phyloP scores from a whole-genome alignment of 2,329 filamentous ascomycete species.

The Annulohypoxylon truncatum region DNA sequence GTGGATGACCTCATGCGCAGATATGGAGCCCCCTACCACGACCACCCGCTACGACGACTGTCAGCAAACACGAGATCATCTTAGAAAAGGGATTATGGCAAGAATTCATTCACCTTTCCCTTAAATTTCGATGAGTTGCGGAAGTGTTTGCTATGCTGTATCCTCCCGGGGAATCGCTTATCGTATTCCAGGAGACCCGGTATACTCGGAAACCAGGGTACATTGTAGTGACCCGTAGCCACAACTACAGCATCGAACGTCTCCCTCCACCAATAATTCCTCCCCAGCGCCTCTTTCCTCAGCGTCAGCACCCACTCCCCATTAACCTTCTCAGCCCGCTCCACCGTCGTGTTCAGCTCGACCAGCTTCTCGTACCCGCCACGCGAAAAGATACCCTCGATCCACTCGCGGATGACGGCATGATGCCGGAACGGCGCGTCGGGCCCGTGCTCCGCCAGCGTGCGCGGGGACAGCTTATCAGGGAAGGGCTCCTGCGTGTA shows the following conservation, averaged over 20 bases:
- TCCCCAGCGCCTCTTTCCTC: constrained; percentile 54
- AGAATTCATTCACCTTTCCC: constrained; percentile 49
- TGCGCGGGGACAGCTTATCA: constrained; percentile 54
- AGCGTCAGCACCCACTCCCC: constrained; percentile 63
- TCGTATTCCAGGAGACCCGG: constrained; percentile 69
- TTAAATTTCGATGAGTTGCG: constrained; percentile 53
- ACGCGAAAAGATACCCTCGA: constrained; percentile 55
- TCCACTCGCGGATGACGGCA: constrained; percentile 63
- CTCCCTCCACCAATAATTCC: constrained; percentile 55
- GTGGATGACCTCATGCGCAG: constrained; percentile 67
- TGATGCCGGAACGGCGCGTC: constrained; percentile 68
- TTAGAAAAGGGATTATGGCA: not conserved
- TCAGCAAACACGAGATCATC: constrained; percentile 4
- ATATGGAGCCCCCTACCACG: constrained; percentile 68
- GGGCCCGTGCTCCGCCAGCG: constrained; percentile 60
- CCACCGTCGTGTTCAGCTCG: constrained; percentile 67
- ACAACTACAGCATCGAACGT: constrained; percentile 73
- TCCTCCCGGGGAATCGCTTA: constrained; percentile 58
- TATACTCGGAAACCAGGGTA: constrained; percentile 70
- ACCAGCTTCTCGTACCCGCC: constrained; percentile 52
- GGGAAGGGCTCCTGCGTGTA: constrained; percentile 65
- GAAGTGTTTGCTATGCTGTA: constrained; percentile 78
- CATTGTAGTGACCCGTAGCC: constrained; percentile 73
- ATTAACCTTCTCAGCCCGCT: constrained; percentile 60
- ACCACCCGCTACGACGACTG: constrained; percentile 58